These are phyloP conservation scores for Fraxinus baroniana DNA, from an alignment of 305 asterid genomes.

Conservation along the genomic window DNA sequence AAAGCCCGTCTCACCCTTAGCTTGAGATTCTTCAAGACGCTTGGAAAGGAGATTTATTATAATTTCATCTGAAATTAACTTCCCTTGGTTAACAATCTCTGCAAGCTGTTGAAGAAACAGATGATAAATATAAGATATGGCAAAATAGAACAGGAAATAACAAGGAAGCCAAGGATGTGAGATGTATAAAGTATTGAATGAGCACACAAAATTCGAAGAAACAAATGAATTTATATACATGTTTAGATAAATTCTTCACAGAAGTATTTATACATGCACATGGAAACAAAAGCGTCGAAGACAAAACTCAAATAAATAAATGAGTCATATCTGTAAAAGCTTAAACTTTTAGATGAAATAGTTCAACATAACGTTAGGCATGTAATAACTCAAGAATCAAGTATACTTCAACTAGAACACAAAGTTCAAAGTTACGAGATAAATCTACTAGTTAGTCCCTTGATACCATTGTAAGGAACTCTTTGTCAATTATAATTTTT, in stretches of 20 bases:
- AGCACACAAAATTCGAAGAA: not conserved
- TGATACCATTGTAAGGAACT: not conserved
- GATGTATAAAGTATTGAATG: not conserved
- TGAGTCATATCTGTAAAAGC: not conserved
- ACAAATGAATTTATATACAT: not conserved
- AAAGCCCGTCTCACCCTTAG: conserved; percentile 82
- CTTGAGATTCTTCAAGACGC: conserved; percentile 75
- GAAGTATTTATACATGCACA: not conserved
- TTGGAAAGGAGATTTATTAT: conserved; percentile 78
- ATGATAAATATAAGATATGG: conserved; percentile 15
- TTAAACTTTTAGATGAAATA: not conserved
- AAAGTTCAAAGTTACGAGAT: not conserved
- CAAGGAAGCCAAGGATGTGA: not conserved
- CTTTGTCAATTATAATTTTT: not conserved
- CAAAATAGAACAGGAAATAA: conserved; percentile 13
- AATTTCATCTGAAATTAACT: conserved; percentile 78
- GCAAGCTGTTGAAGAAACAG: conserved; percentile 58
- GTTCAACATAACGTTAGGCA: not conserved
- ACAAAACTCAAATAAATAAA: not conserved
- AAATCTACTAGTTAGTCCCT: not conserved
- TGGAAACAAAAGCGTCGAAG: not conserved
- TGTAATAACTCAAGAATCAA: not conserved
- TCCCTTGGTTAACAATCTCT: conserved; percentile 80
- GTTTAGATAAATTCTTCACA: not conserved
- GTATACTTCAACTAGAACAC: not conserved